Conservation (phyloP, 2,329 filamentous ascomycete species). For the Emericellopsis atlantica region DNA sequence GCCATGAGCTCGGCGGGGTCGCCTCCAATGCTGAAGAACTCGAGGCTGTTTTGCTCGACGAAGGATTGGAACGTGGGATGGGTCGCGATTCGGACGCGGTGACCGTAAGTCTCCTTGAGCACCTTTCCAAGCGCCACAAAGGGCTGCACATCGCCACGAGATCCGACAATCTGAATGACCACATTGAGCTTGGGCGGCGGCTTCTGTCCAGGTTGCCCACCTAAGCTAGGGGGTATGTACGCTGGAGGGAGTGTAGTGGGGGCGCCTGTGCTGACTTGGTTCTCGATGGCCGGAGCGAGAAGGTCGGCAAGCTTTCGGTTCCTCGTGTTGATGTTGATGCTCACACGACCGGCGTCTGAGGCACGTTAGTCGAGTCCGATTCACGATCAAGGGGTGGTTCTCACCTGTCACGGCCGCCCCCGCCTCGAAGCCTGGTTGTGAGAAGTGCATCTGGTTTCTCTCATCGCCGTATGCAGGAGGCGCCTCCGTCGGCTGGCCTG, state of each 20-base stretch:
- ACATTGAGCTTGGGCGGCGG: constrained; percentile 52
- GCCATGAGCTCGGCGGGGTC: constrained; percentile 69
- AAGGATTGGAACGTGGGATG: constrained; percentile 57
- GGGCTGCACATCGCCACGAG: constrained; percentile 63
- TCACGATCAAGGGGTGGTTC: not conserved
- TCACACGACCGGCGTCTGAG: constrained; percentile 62
- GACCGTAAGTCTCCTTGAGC: constrained; percentile 51
- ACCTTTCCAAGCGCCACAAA: constrained; percentile 59
- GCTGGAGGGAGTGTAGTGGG: constrained; percentile 43
- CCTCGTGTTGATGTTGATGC: constrained; percentile 68
- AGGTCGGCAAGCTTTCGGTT: constrained; percentile 53
- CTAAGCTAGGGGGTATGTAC: constrained; percentile 63
- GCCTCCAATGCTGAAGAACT: constrained; percentile 68
- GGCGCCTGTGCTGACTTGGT: constrained; percentile 38
- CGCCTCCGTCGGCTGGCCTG: constrained; percentile 16
- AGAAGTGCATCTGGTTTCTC: constrained; percentile 43
- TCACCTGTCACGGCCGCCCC: constrained; percentile 44
- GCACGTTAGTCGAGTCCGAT: constrained; percentile 3
- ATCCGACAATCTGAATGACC: constrained; percentile 65
- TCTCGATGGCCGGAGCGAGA: constrained; percentile 49
- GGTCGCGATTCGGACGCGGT: constrained; percentile 62
- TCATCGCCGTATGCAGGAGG: constrained; percentile 48
- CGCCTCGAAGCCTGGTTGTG: constrained; percentile 49
- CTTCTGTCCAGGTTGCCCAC: constrained; percentile 45
- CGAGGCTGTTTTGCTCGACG: constrained; percentile 56